Evolutionary conservation across 768 basidiomycete species (phyloP), one percentile per base, ranked within the genome.

Genomic region (Russula brevipes): DNA sequence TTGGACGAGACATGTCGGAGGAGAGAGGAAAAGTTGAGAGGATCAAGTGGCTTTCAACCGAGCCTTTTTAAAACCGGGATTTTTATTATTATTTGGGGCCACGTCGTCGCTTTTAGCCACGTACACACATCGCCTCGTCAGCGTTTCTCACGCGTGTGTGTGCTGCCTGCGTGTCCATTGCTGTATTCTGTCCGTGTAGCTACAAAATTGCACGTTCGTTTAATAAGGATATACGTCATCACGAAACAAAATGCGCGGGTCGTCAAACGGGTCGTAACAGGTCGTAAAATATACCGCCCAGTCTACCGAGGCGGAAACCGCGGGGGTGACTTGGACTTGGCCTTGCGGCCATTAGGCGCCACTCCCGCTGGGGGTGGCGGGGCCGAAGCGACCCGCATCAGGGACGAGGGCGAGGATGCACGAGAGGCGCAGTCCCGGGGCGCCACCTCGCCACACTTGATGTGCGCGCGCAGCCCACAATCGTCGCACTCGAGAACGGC

Each of bases 401-500:
- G 33, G 5, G 30, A 46, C 12, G 57, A 49, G 12, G 42, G 36
- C 16, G 57, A 49, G 16, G 66, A 54, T 24, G 79, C 77, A 44
- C 81, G 83, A n/a, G 84, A 59, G 19, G 88, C 90, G 69, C 91
- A 93, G 73, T 93, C 87, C 57, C 80, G 78, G 10, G 91, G 91
- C 12, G 91, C 91, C 51, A 82, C 70, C 71, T 94, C 91, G 17
- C 91, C 91, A 69, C 92, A 94, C 71, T 91, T 92, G 66, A 90
- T 80, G 70, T 94, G 91, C n/a, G 88, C 82, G 85, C 85, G 81
- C 69, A 91, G 74, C 33, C 88, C 86, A 74, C 94, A 95, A 74
- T 95, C 93, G 73, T 95, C 93, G 71, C 93, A 96, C 69, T 89
- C 85, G 19, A 95, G 75, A 38, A 88, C 82, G 24, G 91, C 85